Evolutionary conservation across 2,329 filamentous ascomycete genomes (phyloP).

Genomic region (Penicillium brevicompactum): DNA sequence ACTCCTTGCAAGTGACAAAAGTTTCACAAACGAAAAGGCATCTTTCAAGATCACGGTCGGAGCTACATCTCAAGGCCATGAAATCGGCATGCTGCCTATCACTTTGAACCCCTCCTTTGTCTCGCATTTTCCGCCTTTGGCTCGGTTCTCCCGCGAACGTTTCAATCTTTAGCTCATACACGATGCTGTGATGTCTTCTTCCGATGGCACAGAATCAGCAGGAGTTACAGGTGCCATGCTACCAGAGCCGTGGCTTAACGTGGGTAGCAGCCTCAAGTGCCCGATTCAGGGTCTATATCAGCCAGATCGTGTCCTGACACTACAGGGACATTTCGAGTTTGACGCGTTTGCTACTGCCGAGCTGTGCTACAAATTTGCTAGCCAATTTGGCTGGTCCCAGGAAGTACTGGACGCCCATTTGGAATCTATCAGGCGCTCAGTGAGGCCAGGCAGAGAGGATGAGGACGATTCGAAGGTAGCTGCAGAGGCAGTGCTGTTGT

Average conservation of each 20-base stretch:
- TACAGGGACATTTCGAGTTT: slow-evolving; percentile 32
- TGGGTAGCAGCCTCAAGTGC: slow-evolving; percentile 22
- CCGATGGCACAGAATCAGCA: background rate
- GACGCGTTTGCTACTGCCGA: slow-evolving; percentile 24
- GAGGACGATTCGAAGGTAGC: slow-evolving; percentile 30
- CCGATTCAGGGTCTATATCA: slow-evolving; percentile 27
- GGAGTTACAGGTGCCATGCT: background rate
- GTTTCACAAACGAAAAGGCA: background rate
- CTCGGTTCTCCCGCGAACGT: background rate
- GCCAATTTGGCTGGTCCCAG: slow-evolving; percentile 18
- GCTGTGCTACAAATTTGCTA: slow-evolving; percentile 23
- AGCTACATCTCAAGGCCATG: slow-evolving; percentile 22
- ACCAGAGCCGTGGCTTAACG: slow-evolving; percentile 22
- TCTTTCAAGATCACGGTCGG: slow-evolving; percentile 20
- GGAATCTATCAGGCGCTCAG: slow-evolving; percentile 16
- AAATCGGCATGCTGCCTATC: slow-evolving; percentile 29
- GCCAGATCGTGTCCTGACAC: slow-evolving; percentile 23
- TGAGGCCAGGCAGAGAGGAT: slow-evolving; percentile 10
- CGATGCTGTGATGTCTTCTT: slow-evolving; percentile 25
- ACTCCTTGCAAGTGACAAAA: slow-evolving; percentile 14
- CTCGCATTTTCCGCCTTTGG: slow-evolving; percentile 2
- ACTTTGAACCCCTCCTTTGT: slow-evolving; percentile 18
- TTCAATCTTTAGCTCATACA: slow-evolving; percentile 33
- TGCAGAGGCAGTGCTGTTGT: slow-evolving; percentile 30
- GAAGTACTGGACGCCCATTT: slow-evolving; percentile 14